Base-by-base conservation (phyloP, 768 basidiomycete genomes). In the Crucibulum laeve region DNA sequence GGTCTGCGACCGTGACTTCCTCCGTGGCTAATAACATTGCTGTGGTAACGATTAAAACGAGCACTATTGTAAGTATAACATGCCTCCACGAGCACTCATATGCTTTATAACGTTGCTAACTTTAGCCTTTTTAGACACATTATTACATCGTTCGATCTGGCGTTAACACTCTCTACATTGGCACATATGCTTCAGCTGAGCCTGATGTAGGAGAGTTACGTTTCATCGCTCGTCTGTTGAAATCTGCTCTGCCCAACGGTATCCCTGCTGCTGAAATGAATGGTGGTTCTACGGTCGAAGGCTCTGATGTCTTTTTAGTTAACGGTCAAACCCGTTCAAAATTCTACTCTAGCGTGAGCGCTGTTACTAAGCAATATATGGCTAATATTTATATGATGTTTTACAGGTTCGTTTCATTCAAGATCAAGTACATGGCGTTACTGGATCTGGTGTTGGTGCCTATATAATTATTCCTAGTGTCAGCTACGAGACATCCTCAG, bases 401-500 rank as follows among this genome's bases (percentile, higher is more conserved):
- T 5, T 36, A 19, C 44, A 71, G 71, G 57, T 70, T 43, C 71
- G 65, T 19, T 74, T 75, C 60, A 77, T 75, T 40, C 52, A 65
- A n/a, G 73, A 77, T 51, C 70, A 71, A 52, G 69, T 75, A 10
- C 73, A 75, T 44, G 71, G 73, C 19, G 70, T 74, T 14, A 71
- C 71, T 42, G 73, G 71, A 13, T 64, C 62, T 39, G 69, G 67
- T 13, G 67, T 72, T 22, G 72, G 69, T 33, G 69, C 62, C n/a
- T 73, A 50, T 43, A 71, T 72, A 53, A 68, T 74, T 40, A 60
- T 77, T 25, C 71, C 72, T 19, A 60, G 68, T 28, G 63, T 67
- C 6, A 59, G 67, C 28, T 77, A 73, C 44, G 74, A 77, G 46
- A 56, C 59, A 14, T 69, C 69, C 3, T 74, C 73, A 13, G 74